Evolutionary conservation across 2,329 filamentous ascomycete genomes (phyloP).

Genomic region (Domatiomyces globalis): DNA sequence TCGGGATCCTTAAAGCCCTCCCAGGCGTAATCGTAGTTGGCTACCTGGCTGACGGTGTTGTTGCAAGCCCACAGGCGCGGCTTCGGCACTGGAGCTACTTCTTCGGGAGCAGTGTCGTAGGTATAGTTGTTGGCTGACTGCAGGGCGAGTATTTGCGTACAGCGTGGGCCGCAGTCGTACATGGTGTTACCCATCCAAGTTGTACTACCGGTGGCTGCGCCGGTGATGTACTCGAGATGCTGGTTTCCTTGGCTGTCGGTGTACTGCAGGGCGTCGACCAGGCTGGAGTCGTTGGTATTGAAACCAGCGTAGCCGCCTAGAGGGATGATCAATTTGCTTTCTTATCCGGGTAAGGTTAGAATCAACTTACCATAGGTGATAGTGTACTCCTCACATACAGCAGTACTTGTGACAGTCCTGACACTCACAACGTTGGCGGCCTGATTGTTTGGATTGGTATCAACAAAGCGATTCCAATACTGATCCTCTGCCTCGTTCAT

Average conservation of each 20-base stretch:
- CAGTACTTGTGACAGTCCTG: constrained; percentile 10
- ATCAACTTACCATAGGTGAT: constrained; percentile 1
- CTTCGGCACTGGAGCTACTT: constrained; percentile 16
- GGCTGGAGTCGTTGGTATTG: constrained; percentile 3
- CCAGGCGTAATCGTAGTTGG: constrained; percentile 2
- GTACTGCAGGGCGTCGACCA: constrained; percentile 3
- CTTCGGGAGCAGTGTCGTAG: not conserved
- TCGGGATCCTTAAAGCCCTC: not conserved
- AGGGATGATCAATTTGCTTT: constrained; percentile 1
- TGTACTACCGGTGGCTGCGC: constrained; percentile 7
- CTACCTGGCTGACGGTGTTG: constrained; percentile 7
- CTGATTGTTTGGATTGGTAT: constrained; percentile 2
- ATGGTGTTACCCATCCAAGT: constrained; percentile 11
- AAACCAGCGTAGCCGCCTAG: constrained; percentile 8
- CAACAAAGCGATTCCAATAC: constrained; percentile 13
- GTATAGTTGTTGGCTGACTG: constrained; percentile 12
- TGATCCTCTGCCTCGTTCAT: constrained; percentile 27
- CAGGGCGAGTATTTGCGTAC: constrained; percentile 8
- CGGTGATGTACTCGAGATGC: constrained; percentile 1
- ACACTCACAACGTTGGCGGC: not conserved
- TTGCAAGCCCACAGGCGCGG: constrained; percentile 12
- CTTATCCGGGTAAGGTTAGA: not conserved
- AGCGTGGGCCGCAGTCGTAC: constrained; percentile 8
- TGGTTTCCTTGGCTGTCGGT: constrained; percentile 5
- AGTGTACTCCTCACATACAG: constrained; percentile 4